Evolutionary conservation across 2,329 filamentous ascomycete genomes (phyloP), one percentile per base, ranked within the genome.

Genomic region (Trichophaea hybrida): DNA sequence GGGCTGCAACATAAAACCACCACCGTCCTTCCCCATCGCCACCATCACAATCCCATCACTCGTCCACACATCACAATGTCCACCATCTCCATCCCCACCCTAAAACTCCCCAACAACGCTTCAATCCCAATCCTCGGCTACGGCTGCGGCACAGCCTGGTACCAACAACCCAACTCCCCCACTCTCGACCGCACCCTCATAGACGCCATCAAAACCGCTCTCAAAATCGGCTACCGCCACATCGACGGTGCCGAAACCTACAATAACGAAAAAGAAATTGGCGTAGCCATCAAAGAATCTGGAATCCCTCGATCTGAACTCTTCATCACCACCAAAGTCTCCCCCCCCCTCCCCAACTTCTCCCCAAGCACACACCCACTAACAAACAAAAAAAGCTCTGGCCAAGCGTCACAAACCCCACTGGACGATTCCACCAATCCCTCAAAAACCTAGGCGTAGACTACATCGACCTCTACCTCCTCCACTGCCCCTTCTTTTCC

Each of bases 221-320:
- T 88, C 67, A 77, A 79, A 58, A 71, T 80, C n/a, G 85, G 84
- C 31, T 89, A 83, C 71, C 76, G 77, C 60, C 85, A 90, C 68
- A 75, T 90, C 2, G 86, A 91, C 70, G 81, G 85, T 48, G 86
- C 86, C 17, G 82, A 90, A 74, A 80, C 73, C 12, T 84, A 84
- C 69, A 75, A 76, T 55, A 84, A 83, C 67, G 82, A 90, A 72
- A 73, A 77, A 64, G 85, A 88, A 70, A 80, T 89, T 31, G 86
- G 85, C 61, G 74, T 75, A 35, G 85, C 84, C 54, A 87, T 89
- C 75, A 81, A 82, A 71, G 77, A 80, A 54, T 78, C 78, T 32
- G 55, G 55, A 10, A 43, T 48, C 15, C 79, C 83, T 4, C 79
- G 85, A 38, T 78, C 81, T 66, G 74, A 83, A 71, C 81, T 89